Base-by-base conservation (phyloP, 306 rosid genomes). In the Quercus alba region DNA sequence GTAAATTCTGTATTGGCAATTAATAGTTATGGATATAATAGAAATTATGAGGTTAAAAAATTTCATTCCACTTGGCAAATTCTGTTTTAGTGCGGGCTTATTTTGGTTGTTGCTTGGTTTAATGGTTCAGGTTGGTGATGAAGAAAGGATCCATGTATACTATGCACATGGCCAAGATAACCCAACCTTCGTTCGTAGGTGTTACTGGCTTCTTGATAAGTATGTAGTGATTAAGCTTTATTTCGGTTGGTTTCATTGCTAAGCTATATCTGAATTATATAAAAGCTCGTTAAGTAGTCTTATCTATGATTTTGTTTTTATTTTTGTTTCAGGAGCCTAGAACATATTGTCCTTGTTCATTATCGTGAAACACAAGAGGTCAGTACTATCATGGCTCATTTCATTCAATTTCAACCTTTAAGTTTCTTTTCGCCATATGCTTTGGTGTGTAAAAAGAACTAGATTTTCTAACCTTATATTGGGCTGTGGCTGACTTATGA, bases 121-220 rank as follows among this genome's bases (percentile, higher is more conserved):
- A 71, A 18, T 80, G 68, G 46, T 85, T 63, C 89, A 96, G 99
- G 97, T 96, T 74, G 98, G 98, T 52, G 88, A 88, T 80, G 99
- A 93, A 84, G 98, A 96, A 91, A 96, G 98, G 88, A 90, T 96
- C 46, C 99, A 96, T 80, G 99, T 90, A 73, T 96, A 96, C 84
- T 96, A 96, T 86, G 99, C 97, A 59, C 97, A 91, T 84, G 98
- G 98, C 41, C 92, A 88, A 74, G 97, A 93, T 78, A 88, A 84
- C 75, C 56, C 92, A 66, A 89, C 86, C 75, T 93, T 93, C 81
- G 99, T 93, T 52, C 94, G 99, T 15, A 89, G 99, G 85, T 91
- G 98, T 87, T 96, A 96, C 82, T 91, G 97, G 98, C 88, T 96
- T 73, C 99, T 96, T 79, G 97, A 96, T 80, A 93, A 96, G 99